Percentiles rank a stretch among this genome's conserved stretches.
phyloP scores from a whole-genome alignment of 2,329 filamentous ascomycete species.

The Cephalotrichum gorgonifer region DNA sequence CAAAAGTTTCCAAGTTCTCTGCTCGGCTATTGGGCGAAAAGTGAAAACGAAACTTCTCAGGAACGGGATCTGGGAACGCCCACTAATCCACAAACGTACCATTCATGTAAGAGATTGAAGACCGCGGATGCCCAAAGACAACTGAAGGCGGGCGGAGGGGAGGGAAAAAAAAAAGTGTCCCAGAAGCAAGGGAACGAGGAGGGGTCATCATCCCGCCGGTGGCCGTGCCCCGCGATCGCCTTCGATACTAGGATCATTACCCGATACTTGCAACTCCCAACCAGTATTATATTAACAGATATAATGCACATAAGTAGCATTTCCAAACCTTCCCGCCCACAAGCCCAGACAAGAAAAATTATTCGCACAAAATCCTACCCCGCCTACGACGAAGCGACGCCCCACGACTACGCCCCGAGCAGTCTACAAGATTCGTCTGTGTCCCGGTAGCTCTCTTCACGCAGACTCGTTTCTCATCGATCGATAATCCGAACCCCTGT shows the following conservation, averaged over 20 bases:
- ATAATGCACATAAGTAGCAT: neutral
- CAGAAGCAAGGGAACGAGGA: too few relatives aligned
- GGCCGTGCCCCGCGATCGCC: too few relatives aligned
- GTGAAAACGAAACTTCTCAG: neutral
- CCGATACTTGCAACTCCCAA: too few relatives aligned
- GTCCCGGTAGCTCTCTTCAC: neutral
- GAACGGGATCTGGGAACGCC: neutral
- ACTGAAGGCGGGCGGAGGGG: too few relatives aligned
- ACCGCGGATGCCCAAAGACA: too few relatives aligned
- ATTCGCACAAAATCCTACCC: conserved; percentile 6
- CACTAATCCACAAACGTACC: too few relatives aligned
- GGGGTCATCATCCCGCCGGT: too few relatives aligned
- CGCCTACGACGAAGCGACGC: conserved; percentile 1
- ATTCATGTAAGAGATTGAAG: too few relatives aligned
- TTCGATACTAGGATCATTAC: too few relatives aligned
- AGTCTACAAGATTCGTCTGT: neutral
- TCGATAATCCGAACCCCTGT: neutral
- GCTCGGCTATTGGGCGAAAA: neutral
- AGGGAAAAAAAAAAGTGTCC: too few relatives aligned
- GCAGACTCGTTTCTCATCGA: neutral
- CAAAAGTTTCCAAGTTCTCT: neutral
- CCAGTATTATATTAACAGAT: neutral
- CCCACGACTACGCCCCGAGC: conserved; percentile 1
- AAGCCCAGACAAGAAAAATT: conserved; percentile 2
- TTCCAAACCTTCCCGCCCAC: conserved; percentile 2